These are phyloP conservation scores for Solanum hybrid DNA, from an alignment of 305 asterid genomes.

Conservation along the genomic window DNA sequence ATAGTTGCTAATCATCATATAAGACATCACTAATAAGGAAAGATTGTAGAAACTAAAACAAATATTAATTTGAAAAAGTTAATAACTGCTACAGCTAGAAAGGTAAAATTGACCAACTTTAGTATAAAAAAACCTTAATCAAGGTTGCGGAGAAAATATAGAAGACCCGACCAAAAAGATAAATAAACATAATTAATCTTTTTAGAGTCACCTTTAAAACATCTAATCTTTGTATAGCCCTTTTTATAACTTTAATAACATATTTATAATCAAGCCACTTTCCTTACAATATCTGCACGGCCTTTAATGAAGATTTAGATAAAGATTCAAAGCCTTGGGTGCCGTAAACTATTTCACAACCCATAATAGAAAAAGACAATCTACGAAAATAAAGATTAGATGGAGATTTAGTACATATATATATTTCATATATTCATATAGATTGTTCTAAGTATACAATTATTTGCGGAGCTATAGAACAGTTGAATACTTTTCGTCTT, in stretches of 20 bases:
- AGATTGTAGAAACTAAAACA: not conserved
- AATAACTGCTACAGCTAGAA: not conserved
- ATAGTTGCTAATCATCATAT: not conserved
- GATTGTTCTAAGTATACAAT: not conserved
- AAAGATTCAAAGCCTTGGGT: not conserved
- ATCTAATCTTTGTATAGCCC: not conserved
- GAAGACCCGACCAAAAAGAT: constrained; percentile 1
- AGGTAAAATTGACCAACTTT: not conserved
- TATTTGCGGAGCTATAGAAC: not conserved
- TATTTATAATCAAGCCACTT: not conserved
- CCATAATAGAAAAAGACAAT: not conserved
- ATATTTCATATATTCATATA: not conserved
- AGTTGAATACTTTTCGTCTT: not conserved
- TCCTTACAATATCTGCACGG: constrained; percentile 1
- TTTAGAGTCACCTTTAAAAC: not conserved
- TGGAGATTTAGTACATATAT: not conserved
- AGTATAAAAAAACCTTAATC: not conserved
- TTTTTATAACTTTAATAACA: not conserved
- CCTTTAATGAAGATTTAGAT: constrained; percentile 7
- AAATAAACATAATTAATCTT: not conserved
- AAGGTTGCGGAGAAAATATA: not conserved
- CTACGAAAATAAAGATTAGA: not conserved
- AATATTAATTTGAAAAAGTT: not conserved
- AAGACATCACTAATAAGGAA: not conserved
- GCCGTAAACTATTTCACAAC: not conserved